Evolutionary conservation across 1,284 basidiomycete genomes (phyloP).

Genomic region (Leucoagaricus sp.): DNA sequence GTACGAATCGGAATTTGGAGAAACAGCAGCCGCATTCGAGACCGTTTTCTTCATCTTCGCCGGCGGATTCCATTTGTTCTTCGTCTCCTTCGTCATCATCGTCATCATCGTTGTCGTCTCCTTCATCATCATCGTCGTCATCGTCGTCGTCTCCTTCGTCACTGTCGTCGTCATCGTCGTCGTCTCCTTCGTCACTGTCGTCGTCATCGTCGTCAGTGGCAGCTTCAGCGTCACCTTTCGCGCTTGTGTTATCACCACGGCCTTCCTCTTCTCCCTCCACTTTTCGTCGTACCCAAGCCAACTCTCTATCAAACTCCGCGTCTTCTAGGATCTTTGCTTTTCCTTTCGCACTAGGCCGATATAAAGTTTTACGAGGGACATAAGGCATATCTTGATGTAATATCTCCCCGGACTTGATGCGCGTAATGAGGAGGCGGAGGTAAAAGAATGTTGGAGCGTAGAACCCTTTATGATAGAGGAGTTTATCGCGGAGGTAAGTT

Average conservation of each 20-base stretch:
- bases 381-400: slow-evolving; percentile 6
- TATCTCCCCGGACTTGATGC: slow-evolving; percentile 14
- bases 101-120: slow-evolving; percentile 15
- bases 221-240: slow-evolving; percentile 38
- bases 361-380: slow-evolving; percentile 7
- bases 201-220: slow-evolving; percentile 17
- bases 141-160: slow-evolving; percentile 12
- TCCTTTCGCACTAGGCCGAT: slow-evolving; percentile 33
- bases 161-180: background rate
- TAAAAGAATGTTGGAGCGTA: slow-evolving; percentile 63
- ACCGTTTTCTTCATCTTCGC: slow-evolving; percentile 31
- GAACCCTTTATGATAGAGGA: slow-evolving; percentile 41
- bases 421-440: slow-evolving; percentile 34
- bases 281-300: slow-evolving; percentile 31
- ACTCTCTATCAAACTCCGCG: slow-evolving; percentile 47
- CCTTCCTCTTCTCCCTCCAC: slow-evolving; percentile 12
- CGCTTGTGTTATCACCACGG: slow-evolving; percentile 5
- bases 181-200: background rate
- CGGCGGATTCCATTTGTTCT: slow-evolving; percentile 8
- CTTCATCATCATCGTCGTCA: slow-evolving; percentile 32
- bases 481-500: slow-evolving; percentile 44
- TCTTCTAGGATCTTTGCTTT: slow-evolving; percentile 37
- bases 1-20: slow-evolving; percentile 65
- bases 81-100: background rate
- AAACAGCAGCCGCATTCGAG: slow-evolving; percentile 89